Evolutionary conservation across 2,329 filamentous ascomycete species (phyloP).

Genomic region (Pseudonectria buxi): DNA sequence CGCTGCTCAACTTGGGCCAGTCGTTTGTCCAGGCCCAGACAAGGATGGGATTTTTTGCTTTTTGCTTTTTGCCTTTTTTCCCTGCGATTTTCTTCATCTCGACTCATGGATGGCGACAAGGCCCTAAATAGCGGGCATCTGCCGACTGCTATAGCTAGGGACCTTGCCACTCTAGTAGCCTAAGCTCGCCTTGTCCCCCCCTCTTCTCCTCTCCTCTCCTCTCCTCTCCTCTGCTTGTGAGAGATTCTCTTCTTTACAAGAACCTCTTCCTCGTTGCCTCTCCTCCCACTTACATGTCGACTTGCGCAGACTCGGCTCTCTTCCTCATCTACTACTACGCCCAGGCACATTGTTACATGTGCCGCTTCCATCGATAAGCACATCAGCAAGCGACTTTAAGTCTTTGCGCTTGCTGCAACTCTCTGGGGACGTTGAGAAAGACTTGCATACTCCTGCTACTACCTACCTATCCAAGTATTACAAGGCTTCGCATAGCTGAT

Average conservation of each 20-base stretch:
- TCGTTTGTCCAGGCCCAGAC: background rate
- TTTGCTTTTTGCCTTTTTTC: background rate
- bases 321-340: constrained; percentile 10
- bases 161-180: no score
- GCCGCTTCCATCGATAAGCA: constrained; percentile 35
- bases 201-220: constrained; percentile 1
- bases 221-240: background rate
- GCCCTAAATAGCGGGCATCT: no score
- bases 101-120: background rate
- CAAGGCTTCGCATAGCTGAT: no score
- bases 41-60: background rate
- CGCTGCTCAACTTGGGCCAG: background rate
- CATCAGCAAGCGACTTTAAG: constrained; percentile 55
- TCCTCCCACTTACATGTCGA: constrained; percentile 13
- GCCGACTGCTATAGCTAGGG: no score
- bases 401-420: constrained; percentile 57
- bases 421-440: constrained; percentile 46
- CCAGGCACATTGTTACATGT: constrained; percentile 37
- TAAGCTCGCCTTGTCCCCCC: constrained; percentile 4
- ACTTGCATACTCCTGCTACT: constrained; percentile 29
- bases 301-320: constrained; percentile 7
- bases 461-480: no score
- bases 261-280: background rate
- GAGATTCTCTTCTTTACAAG: background rate
- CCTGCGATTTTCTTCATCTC: background rate